Base-by-base conservation (phyloP, 2,329 filamentous ascomycete genomes). In the Cryphonectria naterciae region DNA sequence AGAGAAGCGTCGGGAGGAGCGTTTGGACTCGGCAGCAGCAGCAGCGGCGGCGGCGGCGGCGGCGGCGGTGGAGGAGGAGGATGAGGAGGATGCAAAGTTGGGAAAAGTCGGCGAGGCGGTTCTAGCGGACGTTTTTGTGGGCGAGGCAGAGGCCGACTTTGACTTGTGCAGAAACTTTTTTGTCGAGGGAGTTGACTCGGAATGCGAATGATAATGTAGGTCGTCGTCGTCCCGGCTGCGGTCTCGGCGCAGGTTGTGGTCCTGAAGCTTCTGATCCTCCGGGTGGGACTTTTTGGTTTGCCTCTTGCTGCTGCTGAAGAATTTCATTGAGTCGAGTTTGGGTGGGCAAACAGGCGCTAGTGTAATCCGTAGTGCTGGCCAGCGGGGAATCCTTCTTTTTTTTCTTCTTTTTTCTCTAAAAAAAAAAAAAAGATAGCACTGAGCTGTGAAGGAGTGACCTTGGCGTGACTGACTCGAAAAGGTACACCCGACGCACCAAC, bases 301-400 rank as follows among this genome's bases (percentile, higher is more conserved):
- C 79, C 85, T 86, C 79, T 84, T 81, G 76, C 75, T 79, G 79
- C 84, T 81, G 77, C 76, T 79, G 79, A 87, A 86, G 83, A 86
- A 83, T 83, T 86, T 86, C 85, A 87, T 86, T 83, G 77, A 76
- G 69, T 73, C 68, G 66, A 68, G n/a, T 32, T 56, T 17, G 41
- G 25, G 35, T 41, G 52, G 54, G 39, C 52, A 65, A 60, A 67
- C 56, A 46, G 54, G 39, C 65, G 65, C 52, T 60, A 67, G 43
- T 67, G 22, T 32, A 37, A 41, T 67, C 37, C 15, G 25, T 60
- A 35, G 56, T 25, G 39, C 43, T 28, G 56, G 25, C 41, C 25
- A 43, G 63, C 43, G 63, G 63, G 63, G 28, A 22, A 52, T 10
- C 17, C 46, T n/a, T 49, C 19, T 11, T 22, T n/a, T n/a, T 10